phyloP scores from a whole-genome alignment of 768 basidiomycete species.

The Phanerochaete sordida region DNA sequence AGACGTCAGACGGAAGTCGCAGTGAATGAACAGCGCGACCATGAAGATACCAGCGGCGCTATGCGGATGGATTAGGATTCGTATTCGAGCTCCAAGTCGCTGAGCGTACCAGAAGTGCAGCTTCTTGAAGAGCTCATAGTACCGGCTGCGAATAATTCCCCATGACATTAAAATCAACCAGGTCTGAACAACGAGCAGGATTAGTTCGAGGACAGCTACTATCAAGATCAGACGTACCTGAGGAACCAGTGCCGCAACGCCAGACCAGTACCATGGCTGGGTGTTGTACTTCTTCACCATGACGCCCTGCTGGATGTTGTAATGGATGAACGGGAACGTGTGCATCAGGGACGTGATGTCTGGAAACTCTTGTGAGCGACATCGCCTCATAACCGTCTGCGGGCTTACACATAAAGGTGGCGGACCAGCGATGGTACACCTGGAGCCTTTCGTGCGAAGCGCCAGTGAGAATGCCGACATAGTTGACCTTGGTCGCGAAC shows the following conservation, averaged over 20 bases:
- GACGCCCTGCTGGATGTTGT: conserved; percentile 19
- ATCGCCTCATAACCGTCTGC: no score
- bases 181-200: no score
- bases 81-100: no score
- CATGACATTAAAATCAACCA: conserved; percentile 28
- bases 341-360: conserved; percentile 32
- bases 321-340: conserved; percentile 33
- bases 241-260: conserved; percentile 31
- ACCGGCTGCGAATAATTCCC: conserved; percentile 28
- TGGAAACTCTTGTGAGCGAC: conserved; percentile 8
- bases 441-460: conserved; percentile 36
- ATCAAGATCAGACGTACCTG: no score
- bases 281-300: conserved; percentile 21
- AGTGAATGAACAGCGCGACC: conserved; percentile 31
- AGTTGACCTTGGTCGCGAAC: conserved; percentile 32
- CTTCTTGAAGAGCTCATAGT: conserved; percentile 35
- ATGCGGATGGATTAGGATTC: background rate
- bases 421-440: conserved; percentile 34
- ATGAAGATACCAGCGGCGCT: conserved; percentile 32
- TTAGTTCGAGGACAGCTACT: no score
- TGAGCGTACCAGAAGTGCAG: conserved; percentile 24
- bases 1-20: conserved; percentile 26
- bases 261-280: conserved; percentile 28
- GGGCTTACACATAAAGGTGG: conserved; percentile 30
- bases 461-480: conserved; percentile 28